Evolutionary conservation across 2,329 filamentous ascomycete species (phyloP).

Genomic region (Colletotrichum aenigma): DNA sequence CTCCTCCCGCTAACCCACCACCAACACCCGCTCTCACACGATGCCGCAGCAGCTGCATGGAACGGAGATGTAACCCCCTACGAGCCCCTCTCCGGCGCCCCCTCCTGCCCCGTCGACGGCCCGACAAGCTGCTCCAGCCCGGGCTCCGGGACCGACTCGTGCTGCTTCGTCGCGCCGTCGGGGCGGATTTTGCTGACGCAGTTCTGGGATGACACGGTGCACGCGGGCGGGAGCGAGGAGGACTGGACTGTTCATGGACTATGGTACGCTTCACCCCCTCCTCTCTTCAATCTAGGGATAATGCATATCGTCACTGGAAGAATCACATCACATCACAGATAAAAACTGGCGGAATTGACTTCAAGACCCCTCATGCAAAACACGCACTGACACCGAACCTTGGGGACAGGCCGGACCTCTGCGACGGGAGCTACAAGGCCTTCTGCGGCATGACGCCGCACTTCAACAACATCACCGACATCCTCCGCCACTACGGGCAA

Average conservation of each 20-base stretch:
- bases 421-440: constrained; percentile 46
- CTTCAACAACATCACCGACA: constrained; percentile 46
- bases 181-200: constrained; percentile 46
- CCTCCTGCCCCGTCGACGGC: constrained; percentile 44
- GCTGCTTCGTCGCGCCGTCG: constrained; percentile 47
- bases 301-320: accelerated
- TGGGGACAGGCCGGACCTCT: constrained; percentile 43
- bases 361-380: neutral
- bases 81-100: constrained; percentile 37
- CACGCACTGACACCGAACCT: neutral
- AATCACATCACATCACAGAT: neutral
- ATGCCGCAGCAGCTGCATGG: neutral
- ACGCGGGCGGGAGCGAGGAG: constrained; percentile 42
- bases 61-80: constrained; percentile 31
- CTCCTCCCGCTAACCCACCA: neutral
- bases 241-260: constrained; percentile 51
- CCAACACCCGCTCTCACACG: neutral
- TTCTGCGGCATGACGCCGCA: constrained; percentile 46
- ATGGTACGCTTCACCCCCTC: constrained; percentile 31
- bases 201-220: constrained; percentile 47
- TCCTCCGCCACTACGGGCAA: constrained; percentile 43
- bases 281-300: no score
- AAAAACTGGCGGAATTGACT: neutral
- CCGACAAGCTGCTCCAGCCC: constrained; percentile 44
- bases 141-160: constrained; percentile 37